phyloP scores from a whole-genome alignment of 169 alveolate species.

The Plasmodium coatneyi region DNA sequence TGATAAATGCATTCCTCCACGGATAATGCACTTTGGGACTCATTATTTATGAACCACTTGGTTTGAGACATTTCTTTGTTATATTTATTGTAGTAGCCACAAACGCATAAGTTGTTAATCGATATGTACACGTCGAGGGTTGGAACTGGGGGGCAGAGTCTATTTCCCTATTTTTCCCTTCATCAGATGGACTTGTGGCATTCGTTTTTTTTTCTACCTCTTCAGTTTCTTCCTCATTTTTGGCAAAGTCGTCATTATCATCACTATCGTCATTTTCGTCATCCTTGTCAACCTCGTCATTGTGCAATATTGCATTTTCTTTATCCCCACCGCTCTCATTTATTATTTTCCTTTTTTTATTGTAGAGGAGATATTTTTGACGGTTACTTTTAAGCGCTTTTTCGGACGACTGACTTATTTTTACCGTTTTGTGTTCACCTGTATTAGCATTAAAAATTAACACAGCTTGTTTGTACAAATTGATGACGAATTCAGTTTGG shows the following conservation, averaged over 20 bases:
- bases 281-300: neutral
- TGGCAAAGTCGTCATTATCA: neutral
- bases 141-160: neutral
- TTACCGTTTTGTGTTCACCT: neutral
- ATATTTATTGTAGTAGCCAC: conserved; percentile 74
- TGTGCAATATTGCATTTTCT: neutral
- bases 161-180: neutral
- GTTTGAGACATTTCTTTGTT: conserved; percentile 70
- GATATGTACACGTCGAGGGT: conserved; percentile 43
- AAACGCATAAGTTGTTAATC: conserved; percentile 55
- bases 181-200: neutral
- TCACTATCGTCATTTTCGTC: neutral
- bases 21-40: conserved; percentile 19
- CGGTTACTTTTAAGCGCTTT: neutral
- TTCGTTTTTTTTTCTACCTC: neutral
- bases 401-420: neutral
- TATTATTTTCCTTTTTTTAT: neutral
- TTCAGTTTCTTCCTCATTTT: neutral
- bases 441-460: conserved; percentile 6
- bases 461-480: conserved; percentile 13
- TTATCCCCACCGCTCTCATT: neutral
- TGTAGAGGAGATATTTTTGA: neutral
- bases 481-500: conserved; percentile 1
- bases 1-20: conserved; percentile 67
- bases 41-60: conserved; percentile 49